Conservation (phyloP, 306 rosid genomes). For the Cucurbita argyrosperma region DNA sequence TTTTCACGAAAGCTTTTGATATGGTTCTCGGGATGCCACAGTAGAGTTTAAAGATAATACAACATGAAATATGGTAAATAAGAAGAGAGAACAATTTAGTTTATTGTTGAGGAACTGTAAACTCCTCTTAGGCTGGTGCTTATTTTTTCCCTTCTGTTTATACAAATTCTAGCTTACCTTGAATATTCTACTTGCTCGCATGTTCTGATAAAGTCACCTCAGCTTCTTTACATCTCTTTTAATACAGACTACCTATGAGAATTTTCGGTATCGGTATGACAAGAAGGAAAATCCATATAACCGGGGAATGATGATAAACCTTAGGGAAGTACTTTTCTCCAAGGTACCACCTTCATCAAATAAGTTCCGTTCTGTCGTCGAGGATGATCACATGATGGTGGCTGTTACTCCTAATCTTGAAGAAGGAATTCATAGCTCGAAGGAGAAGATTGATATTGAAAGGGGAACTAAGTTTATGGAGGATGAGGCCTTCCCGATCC, state of each 20-base stretch:
- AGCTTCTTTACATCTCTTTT: background rate
- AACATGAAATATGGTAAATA: background rate
- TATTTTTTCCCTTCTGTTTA: background rate
- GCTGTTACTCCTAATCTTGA: slow-evolving; percentile 26
- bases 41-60: background rate
- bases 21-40: background rate
- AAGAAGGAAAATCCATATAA: slow-evolving; percentile 71
- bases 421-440: slow-evolving; percentile 26
- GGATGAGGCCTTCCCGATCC: slow-evolving; percentile 31
- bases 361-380: slow-evolving; percentile 40
- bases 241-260: slow-evolving; percentile 86
- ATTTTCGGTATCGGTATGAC: slow-evolving; percentile 72
- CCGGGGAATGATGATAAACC: slow-evolving; percentile 35
- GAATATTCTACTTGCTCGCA: background rate
- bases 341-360: slow-evolving; percentile 33
- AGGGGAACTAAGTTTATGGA: slow-evolving; percentile 48
- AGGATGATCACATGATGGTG: slow-evolving; percentile 29
- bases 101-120: background rate
- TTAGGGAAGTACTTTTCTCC: slow-evolving; percentile 50
- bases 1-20: background rate
- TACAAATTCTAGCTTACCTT: background rate
- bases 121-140: background rate
- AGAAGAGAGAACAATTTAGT: background rate
- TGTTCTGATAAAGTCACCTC: background rate
- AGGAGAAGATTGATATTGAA: slow-evolving; percentile 73